These are phyloP conservation scores for Melampsora medusae DNA, from an alignment of 1,284 basidiomycete genomes.

Conservation along the genomic window DNA sequence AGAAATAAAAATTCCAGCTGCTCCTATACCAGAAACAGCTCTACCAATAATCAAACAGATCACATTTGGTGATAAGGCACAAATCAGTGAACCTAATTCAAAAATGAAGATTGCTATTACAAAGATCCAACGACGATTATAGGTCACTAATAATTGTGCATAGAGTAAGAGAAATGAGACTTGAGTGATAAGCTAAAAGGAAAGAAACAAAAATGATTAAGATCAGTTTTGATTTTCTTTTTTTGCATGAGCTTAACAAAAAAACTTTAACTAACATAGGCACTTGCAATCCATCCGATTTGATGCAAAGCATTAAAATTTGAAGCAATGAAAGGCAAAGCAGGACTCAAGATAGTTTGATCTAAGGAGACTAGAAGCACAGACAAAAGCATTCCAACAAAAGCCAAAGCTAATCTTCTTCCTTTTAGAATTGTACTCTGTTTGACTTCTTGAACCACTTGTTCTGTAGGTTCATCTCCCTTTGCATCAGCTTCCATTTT, in stretches of 20 bases:
- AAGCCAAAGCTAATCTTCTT: neutral
- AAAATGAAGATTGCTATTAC: conserved; percentile 59
- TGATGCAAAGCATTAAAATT: conserved; percentile 58
- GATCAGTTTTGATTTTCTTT: too few relatives aligned
- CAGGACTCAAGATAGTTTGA: conserved; percentile 12
- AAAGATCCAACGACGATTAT: conserved; percentile 59
- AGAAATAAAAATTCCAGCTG: conserved; percentile 59
- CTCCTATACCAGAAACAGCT: conserved; percentile 60
- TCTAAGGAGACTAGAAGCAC: neutral
- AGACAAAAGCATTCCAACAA: conserved; percentile 3
- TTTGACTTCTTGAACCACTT: too few relatives aligned
- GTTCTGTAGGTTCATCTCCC: too few relatives aligned
- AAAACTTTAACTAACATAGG: conserved; percentile 53
- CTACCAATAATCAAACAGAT: conserved; percentile 59
- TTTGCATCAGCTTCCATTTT: too few relatives aligned
- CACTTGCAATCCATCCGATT: conserved; percentile 58
- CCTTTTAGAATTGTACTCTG: neutral
- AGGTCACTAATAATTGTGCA: conserved; percentile 57
- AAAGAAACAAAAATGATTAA: too few relatives aligned
- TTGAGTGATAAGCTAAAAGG: conserved; percentile 56
- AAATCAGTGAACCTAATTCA: conserved; percentile 60
- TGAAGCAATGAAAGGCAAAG: conserved; percentile 54
- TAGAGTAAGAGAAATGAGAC: conserved; percentile 56
- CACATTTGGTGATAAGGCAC: conserved; percentile 59
- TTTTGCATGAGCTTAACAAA: too few relatives aligned